These are phyloP conservation scores for Allantophomopsis lycopodina DNA, from an alignment of 2,329 filamentous ascomycete genomes.

Conservation along the genomic window DNA sequence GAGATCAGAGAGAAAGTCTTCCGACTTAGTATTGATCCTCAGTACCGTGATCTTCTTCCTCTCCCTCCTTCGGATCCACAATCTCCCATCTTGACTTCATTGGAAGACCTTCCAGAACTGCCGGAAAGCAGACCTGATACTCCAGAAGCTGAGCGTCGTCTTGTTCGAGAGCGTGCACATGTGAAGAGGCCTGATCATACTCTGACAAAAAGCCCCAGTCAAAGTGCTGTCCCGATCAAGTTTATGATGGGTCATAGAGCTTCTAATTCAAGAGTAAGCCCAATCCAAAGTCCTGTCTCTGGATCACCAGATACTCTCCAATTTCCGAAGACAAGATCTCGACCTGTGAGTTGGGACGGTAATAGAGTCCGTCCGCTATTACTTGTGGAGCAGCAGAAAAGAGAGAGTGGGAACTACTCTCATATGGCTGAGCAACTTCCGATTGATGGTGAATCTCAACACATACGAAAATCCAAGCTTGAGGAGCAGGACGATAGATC, in stretches of 20 bases:
- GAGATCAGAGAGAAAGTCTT: slow-evolving; percentile 43
- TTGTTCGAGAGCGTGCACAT: background rate
- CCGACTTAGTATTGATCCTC: slow-evolving; percentile 52
- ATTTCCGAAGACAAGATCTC: slow-evolving; percentile 24
- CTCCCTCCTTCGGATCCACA: slow-evolving; percentile 45
- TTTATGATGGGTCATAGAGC: slow-evolving; percentile 30
- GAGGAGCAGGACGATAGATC: no score
- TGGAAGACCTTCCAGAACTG: slow-evolving; percentile 32
- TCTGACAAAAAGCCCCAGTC: slow-evolving; percentile 23
- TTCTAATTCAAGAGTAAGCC: no score
- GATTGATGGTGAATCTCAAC: no score
- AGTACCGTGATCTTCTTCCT: slow-evolving; percentile 50
- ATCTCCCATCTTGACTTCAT: slow-evolving; percentile 25
- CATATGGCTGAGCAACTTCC: no score
- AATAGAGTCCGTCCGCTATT: slow-evolving; percentile 27
- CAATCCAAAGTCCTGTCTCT: slow-evolving; percentile 18
- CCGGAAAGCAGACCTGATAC: slow-evolving; percentile 44
- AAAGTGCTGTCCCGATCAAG: slow-evolving; percentile 40
- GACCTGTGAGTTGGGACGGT: slow-evolving; percentile 48
- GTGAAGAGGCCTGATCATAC: slow-evolving; percentile 7
- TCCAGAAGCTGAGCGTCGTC: slow-evolving; percentile 13
- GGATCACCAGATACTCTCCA: slow-evolving; percentile 13
- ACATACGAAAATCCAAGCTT: no score
- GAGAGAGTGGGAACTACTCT: no score
- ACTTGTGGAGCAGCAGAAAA: slow-evolving; percentile 23